Base-by-base conservation (phyloP, 768 basidiomycete species). In the Xerocomus spinulosus region DNA sequence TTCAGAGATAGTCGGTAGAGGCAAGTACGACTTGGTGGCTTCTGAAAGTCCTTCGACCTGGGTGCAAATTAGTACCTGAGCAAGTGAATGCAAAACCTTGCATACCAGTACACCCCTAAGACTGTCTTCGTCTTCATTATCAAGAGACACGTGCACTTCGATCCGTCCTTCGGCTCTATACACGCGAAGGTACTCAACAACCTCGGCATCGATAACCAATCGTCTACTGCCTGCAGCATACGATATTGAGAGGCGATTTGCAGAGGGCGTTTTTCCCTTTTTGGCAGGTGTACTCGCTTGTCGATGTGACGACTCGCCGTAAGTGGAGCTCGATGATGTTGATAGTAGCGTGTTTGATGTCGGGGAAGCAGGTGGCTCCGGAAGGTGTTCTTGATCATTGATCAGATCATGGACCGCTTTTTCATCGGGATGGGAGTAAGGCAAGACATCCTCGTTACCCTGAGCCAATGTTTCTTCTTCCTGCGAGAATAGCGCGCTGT, bases 211-310 rank as follows among this genome's bases (percentile, higher is more conserved):
- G 49, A 98, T 75, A 23, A 96, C 85, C 42, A 99, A 73, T 33
- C 96, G 78, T 41, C 90, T 76, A 49, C 85, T 85, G 42, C 92
- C 92, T 36, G 85, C 85, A 47, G 92, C 92, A 68, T 96, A 99
- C 0, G 95, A 87, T 64, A 98, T 92, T 8, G 94, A 96, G n/a
- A 99, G 69, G 15, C 88, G 80, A 57, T 90, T 91, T 25, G 87
- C 83, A 34, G 87, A 88, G 9, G 87, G 84, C 0, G 73, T 70
- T 53, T 70, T 74, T 13, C 66, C 68, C 17, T 65, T 58, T 53
- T 76, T 78, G 10, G 55, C 44, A 28, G 47, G 43, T 25, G 44
- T 32, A 18, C 36, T 42, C 39, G 61, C 50, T 41, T 62, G 68
- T n/a, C 68, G 63, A 24, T 70, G 62, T 1, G 70, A 69, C 10